Evolutionary conservation across 371 early-diverging fungal genomes (phyloP).

Genomic region (Haplosporangium sp.): DNA sequence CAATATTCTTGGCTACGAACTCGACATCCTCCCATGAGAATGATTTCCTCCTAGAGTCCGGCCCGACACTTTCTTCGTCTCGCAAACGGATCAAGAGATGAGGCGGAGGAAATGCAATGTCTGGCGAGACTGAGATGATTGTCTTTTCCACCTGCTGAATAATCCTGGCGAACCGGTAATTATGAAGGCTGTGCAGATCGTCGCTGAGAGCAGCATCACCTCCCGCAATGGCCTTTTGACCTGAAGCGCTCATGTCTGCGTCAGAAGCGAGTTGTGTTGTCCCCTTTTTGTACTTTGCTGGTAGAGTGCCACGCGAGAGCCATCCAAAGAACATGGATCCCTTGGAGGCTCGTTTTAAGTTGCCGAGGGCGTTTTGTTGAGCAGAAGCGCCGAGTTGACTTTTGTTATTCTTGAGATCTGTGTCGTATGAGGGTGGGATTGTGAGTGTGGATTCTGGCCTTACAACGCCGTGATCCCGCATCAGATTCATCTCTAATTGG

Average conservation of each 20-base stretch:
- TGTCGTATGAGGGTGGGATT: slow-evolving; percentile 33
- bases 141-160: slow-evolving; percentile 63
- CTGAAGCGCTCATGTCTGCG: not conserved
- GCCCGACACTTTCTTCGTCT: slow-evolving; percentile 60
- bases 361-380: slow-evolving; percentile 20
- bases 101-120: slow-evolving; percentile 67
- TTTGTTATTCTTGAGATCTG: slow-evolving; percentile 21
- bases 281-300: slow-evolving; percentile 50
- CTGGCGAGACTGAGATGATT: slow-evolving; percentile 69
- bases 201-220: slow-evolving; percentile 28
- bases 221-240: slow-evolving; percentile 4
- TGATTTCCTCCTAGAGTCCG: slow-evolving; percentile 43
- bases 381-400: slow-evolving; percentile 3
- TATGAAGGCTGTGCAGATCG: slow-evolving; percentile 28
- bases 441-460: slow-evolving; percentile 45
- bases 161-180: slow-evolving; percentile 58
- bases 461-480: slow-evolving; percentile 59
- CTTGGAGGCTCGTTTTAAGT: slow-evolving; percentile 39
- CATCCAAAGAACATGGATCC: slow-evolving; percentile 43
- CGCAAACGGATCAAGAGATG: slow-evolving; percentile 63
- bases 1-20: slow-evolving; percentile 49
- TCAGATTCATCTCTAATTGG: slow-evolving; percentile 60
- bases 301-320: slow-evolving; percentile 39
- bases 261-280: slow-evolving; percentile 42
- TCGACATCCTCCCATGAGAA: slow-evolving; percentile 53